Base-by-base conservation (phyloP, 768 basidiomycete species). In the Lyophyllum shimeji region DNA sequence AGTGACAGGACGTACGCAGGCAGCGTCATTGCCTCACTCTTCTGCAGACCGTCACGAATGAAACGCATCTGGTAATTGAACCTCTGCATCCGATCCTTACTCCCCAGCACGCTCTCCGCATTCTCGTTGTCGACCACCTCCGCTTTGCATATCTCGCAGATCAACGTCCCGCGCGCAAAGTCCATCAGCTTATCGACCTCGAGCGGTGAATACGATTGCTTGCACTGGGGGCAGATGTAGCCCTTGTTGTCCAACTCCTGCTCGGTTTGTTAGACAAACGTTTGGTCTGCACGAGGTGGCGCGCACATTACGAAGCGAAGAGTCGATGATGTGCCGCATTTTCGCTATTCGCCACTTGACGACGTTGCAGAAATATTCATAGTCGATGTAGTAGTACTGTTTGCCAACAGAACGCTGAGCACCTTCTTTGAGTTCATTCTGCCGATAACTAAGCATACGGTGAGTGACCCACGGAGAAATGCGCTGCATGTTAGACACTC, bases 231-330 rank as follows among this genome's bases (percentile, higher is more conserved):
- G 70, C 96, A 99, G 56, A 95, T 86, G 71, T 97, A 98, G n/a
- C 96, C 97, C 72, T 96, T 93, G 69, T 95, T 93, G 59, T 95
- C 93, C 58, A 97, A 84, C 75, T 98, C 94, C 95, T 98, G 65
- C n/a, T 11, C 48, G 23, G 47, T 34, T 25, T 44, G 21, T 46
- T 13, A 48, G 24, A 43, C 39, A 21, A 39, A n/a, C 34, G 17
- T 39, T 27, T 21, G 20, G 11, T 31, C 34, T 17, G 39, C 46
- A 34, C 29, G 18, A 34, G 44, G 25, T 13, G 25, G 13, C 8
- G 75, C 84, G 53, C 57, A 94, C 95, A 71, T 95, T 93, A 60
- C 94, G 88, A 62, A 96, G 78, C 51, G 86, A 87, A 29, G 89
- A 86, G 73, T 98, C 95, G 60, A 99, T 93, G 57, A 85, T 84